Base-by-base conservation (phyloP, 805 yeast genomes). In the Schizosaccharomyces osmophilus region DNA sequence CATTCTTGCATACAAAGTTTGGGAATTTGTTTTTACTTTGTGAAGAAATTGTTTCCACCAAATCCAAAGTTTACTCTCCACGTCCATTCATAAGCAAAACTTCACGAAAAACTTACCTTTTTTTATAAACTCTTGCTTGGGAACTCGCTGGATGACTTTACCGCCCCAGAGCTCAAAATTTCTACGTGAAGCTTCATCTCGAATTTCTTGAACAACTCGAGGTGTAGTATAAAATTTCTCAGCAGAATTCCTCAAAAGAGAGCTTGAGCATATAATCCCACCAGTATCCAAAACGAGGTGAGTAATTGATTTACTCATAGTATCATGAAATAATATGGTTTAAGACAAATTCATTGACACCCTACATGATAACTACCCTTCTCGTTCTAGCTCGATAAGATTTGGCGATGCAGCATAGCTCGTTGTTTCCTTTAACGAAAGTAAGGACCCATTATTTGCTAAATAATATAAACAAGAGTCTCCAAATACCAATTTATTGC, bases 201-300 rank as follows among this genome's bases (percentile, higher is more conserved):
- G 82, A 69, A 93, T 82, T 73, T 93, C 99, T 39, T 78, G 76
- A 67, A 78, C 81, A 19, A 93, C 97, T 0, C 96, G 89, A 15
- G 97, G 97, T 1, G 97, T 87, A 15, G 97, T 89, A 70, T 76
- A 84, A 68, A 86, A 86, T n/a, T 73, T 71, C 19, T 77, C 71
- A 0, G 95, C 97, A 68, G 78, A 79, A 65, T 79, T 80, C 67
- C 82, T 82, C 57, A 93, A 75, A 24, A 82, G 79, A 2, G 88
- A 77, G 4, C 93, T 77, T 67, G 87, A 94, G 1, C 95, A 84
- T 66, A 93, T 85, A 66, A 93, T 74, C 5, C 98, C 98, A 60
- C 95, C 93, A 2, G 98, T 97, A 78, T 93, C 98, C 65, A 93
- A 77, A 42, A 87, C 85, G 62, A 94, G 29, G 24, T 48, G 75